Evolutionary conservation across 2,329 filamentous ascomycete genomes (phyloP), one percentile per base, ranked within the genome.

Genomic region (Mycocentrospora acerina): DNA sequence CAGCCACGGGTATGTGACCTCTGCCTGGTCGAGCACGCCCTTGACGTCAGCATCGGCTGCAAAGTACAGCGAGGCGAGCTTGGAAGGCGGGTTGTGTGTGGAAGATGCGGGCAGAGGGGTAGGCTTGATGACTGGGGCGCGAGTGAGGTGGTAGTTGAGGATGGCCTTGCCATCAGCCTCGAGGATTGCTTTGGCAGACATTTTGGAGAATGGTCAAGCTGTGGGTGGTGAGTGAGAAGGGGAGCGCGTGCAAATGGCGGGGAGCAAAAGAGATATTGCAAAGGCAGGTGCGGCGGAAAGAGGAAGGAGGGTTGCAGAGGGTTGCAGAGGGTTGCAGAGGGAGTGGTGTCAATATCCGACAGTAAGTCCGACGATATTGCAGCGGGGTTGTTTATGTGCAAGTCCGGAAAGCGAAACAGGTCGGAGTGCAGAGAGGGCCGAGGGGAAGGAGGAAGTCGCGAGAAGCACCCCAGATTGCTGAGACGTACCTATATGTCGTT

Each of bases 131-230:
- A 95, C 86, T 56, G 90, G 85, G 60, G 93, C 89, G 70, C 93
- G 87, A 63, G 93, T 97, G 75, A 98, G 90, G 81, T 97, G 93
- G 82, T 97, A 98, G 87, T 96, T 97, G 82, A 98, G 82, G 79
- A 98, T 97, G 82, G 93, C 93, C 87, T 98, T 98, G 83, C 93
- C 93, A 79, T 98, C 93, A 80, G 91, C 91, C 81, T 98, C 93
- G 80, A 87, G 77, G 70, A 98, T 97, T 59, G 91, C 87, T 79
- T 98, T 98, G 74, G 93, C 88, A 71, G 88, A 90, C 89, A 94
- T 94, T 66, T 66, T 80, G 72, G 44, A 46, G 46, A 52, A 35
- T 47, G 44, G 48, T 51, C 46, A 47, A 38, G 44, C 53, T 53
- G 49, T 40, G 32, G 35, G 17, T 44, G 42, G 55, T 62, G 57